Base-by-base conservation (phyloP, 176 grass and related monocot species). In the Chloris gayana region DNA sequence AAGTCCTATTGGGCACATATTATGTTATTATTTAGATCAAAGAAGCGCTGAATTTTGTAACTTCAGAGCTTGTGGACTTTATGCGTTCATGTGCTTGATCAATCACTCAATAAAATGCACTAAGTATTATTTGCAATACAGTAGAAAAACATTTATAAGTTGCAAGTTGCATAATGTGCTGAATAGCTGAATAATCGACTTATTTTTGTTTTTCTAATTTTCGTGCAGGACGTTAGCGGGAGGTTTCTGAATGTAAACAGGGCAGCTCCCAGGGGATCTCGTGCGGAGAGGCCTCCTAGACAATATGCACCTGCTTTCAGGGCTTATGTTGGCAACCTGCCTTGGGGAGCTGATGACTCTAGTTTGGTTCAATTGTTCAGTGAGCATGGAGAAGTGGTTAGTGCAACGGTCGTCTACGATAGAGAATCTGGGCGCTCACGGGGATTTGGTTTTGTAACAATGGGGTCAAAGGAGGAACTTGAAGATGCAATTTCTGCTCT, bases 241-340 rank as follows among this genome's bases (percentile, higher is more conserved):
- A 83, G 96, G 58, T 72, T 89, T 70, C 60, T 95, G 79, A 91
- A 75, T 27, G 96, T 99, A 50, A 95, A 95, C 77, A 95, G 83
- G 51, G 96, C 96, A 57, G 73, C 96, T 56, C 90, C 93, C 15
- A 98, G 90, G 86, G 90, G 95, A 21, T 57, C 87, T 67, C 90
- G 90, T 6, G 80, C 80, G 13, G 96, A 95, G 51, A 95, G 92
- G 75, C 44, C 82, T 61, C 88, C 87, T 15, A 81, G 74, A 56
- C 81, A 79, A 18, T 91, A 80, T 73, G 82, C 67, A 21, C 12
- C 88, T 69, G 73, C 88, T 21, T 95, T 89, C 67, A 91, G 92
- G 77, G 84, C 91, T 42, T 95, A 99, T 62, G 96, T 95, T 70
- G 96, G 96, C 27, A 99, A 99, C 79, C 77, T 99, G 74, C 86